Evolutionary conservation across 192 early-diverging fungal genomes (phyloP).

Genomic region (Allomyces javanicus): DNA sequence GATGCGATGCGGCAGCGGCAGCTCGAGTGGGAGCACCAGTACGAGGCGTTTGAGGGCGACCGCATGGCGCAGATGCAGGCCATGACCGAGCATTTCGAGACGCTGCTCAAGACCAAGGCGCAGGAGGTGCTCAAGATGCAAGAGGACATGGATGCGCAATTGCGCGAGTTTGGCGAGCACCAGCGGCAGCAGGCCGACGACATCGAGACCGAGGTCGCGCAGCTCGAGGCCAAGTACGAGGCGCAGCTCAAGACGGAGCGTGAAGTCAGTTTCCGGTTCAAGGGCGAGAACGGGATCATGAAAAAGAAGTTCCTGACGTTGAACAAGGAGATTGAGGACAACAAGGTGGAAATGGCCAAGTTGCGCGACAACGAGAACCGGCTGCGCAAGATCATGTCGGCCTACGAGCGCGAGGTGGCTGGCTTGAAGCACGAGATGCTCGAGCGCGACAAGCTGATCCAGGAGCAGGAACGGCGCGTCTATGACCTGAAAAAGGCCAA

Average conservation of each 20-base stretch:
- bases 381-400: constrained; percentile 18
- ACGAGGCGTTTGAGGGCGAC: constrained; percentile 14
- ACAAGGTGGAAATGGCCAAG: constrained; percentile 20
- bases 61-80: constrained; percentile 12
- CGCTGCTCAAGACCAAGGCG: constrained; percentile 13
- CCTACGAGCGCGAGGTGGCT: constrained; percentile 29
- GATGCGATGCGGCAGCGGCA: constrained; percentile 13
- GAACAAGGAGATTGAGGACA: constrained; percentile 36
- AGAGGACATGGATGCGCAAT: constrained; percentile 15
- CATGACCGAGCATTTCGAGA: constrained; percentile 22
- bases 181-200: constrained; percentile 21
- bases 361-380: constrained; percentile 27
- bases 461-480: constrained; percentile 32
- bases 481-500: constrained; percentile 40
- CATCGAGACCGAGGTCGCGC: constrained; percentile 25
- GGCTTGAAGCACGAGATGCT: constrained; percentile 30
- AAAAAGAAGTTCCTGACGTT: constrained; percentile 40
- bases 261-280: constrained; percentile 29
- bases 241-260: constrained; percentile 20
- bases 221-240: constrained; percentile 21
- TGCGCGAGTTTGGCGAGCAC: constrained; percentile 23
- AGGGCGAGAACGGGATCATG: constrained; percentile 43
- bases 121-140: constrained; percentile 26
- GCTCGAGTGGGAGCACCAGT: constrained; percentile 22
- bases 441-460: constrained; percentile 30